Percentiles rank a stretch among this genome's conserved stretches.
These are phyloP conservation scores for Lagenidium sp. DNA, from an alignment of 352 stramenopile species.

Conservation along the genomic window DNA sequence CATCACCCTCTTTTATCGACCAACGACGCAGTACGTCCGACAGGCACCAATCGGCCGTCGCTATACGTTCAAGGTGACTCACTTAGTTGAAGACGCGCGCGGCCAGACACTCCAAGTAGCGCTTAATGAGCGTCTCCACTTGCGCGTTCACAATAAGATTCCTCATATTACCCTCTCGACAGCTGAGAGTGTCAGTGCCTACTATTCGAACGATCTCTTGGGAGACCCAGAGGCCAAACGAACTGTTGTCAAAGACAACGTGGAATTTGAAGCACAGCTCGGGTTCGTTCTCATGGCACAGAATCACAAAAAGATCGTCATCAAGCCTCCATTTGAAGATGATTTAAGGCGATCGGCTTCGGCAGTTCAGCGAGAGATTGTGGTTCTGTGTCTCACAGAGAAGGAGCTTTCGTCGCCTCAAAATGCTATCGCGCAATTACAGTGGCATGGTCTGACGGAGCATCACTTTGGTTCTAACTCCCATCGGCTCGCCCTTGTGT, in stretches of 20 bases:
- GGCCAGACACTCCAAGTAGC: constrained; percentile 46
- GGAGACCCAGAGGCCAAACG: constrained; percentile 10
- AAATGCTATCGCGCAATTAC: too few relatives aligned
- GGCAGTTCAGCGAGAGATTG: too few relatives aligned
- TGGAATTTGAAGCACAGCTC: constrained; percentile 13
- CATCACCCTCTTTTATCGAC: constrained; percentile 55
- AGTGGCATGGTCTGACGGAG: too few relatives aligned
- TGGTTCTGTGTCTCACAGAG: too few relatives aligned
- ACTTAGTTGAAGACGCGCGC: constrained; percentile 31
- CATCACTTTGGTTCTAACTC: too few relatives aligned
- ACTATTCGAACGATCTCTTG: constrained; percentile 65
- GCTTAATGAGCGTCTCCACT: constrained; percentile 20
- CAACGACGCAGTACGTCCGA: constrained; percentile 39
- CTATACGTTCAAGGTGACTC: constrained; percentile 20
- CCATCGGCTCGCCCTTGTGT: too few relatives aligned
- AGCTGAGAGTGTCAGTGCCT: constrained; percentile 24
- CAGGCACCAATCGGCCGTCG: constrained; percentile 29
- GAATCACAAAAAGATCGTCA: constrained; percentile 23
- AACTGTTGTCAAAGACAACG: constrained; percentile 5
- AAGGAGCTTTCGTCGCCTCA: too few relatives aligned
- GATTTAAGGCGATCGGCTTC: too few relatives aligned
- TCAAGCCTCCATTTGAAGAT: constrained; percentile 3
- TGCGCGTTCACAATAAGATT: constrained; percentile 40
- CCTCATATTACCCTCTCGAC: constrained; percentile 61
- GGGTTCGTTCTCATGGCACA: constrained; percentile 28